Evolutionary conservation across 371 early-diverging fungal genomes (phyloP), one percentile per base, ranked within the genome.

Genomic region (Synchytrium microbalum): DNA sequence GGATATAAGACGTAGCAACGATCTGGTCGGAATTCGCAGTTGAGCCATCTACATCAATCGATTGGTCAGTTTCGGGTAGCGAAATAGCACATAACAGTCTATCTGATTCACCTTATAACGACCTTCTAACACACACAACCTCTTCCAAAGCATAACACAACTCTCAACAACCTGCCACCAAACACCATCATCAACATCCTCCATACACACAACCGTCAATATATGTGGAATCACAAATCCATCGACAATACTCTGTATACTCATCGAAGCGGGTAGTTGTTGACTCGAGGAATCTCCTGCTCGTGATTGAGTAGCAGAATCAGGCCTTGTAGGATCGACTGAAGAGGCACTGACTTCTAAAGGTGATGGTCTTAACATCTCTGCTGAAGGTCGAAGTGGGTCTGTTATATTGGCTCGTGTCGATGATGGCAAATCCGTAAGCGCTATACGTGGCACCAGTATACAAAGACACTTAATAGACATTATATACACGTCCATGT

Each of bases 101-200:
- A n/a, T n/a, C n/a, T n/a, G n/a, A 1, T 65, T 23, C 27, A 72
- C 74, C 63, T 68, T 66, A 33, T 58, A 46, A 0, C 33, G 53
- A 8, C 3, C 63, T 54, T 69, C 69, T 13, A 70, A 29, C 0
- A 60, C 52, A 38, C 69, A 68, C 46, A 74, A 53, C 14, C 55
- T 10, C 55, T 74, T 74, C 74, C 74, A 74, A 57, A 74, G 53
- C 14, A n/a, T 31, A 1, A 63, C 33, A 19, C 67, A 3, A 8
- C 59, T 23, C 29, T 69, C 65, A 59, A 74, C 56, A 1, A 69
- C 27, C 3, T 31, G 5, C 69, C 69, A 69, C 58, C 25, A 24
- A 51, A 57, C 33, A 26, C 19, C 53, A 25, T n/a, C 30, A 23
- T 61, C 61, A 3, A 30, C 1, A 31, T 3, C 8, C 1, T 69